Evolutionary conservation across 23 red algal species (phyloP), one percentile per base, ranked within the genome.

Genomic region (Cyanidium caldarium): DNA sequence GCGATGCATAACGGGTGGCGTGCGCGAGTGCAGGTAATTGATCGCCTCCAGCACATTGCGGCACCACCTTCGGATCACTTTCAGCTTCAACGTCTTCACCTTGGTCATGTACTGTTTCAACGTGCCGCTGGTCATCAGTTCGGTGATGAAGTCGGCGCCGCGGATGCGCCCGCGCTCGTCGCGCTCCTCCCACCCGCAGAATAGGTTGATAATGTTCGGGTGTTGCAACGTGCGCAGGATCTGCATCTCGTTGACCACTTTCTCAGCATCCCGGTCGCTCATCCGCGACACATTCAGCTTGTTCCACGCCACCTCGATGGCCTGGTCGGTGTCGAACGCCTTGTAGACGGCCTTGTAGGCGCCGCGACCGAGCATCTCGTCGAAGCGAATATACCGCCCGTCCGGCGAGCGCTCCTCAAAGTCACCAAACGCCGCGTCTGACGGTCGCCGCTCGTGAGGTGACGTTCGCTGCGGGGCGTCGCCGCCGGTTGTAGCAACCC

Each of bases 261-360:
- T 87, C 33, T 76, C 73, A 26, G 83, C 68, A 26, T 98, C 92
- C 29, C 58, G 68, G 42, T 86, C 65, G 31, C 78, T 66, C 72
- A 98, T 67, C 36, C 92, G 84, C 44, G 88, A 77, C 34, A 86
- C 74, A 44, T 98, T 72, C 28, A 98, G 84, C 40, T 98, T 98
- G 40, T 98, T 98, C 92, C 92, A 98, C 21, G 92, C 92, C 31
- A 98, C 92, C 35, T 98, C 84, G 3, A 98, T 39, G 28, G 83
- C 92, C 42, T 98, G 80, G 17, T 86, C 80, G 33, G 74, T 88
- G 31, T 98, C 92, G 65, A 98, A 98, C 34, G 80, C 92, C 36
- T 88, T 83, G 69, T 98, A 98, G n/a, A 98, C 92, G 19, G 81
- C 81, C 74, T 98, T 98, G 77, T 86, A 98, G n/a, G 92, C 73